Base-by-base conservation (phyloP, 2,329 filamentous ascomycete species). In the Beauveria varroae region DNA sequence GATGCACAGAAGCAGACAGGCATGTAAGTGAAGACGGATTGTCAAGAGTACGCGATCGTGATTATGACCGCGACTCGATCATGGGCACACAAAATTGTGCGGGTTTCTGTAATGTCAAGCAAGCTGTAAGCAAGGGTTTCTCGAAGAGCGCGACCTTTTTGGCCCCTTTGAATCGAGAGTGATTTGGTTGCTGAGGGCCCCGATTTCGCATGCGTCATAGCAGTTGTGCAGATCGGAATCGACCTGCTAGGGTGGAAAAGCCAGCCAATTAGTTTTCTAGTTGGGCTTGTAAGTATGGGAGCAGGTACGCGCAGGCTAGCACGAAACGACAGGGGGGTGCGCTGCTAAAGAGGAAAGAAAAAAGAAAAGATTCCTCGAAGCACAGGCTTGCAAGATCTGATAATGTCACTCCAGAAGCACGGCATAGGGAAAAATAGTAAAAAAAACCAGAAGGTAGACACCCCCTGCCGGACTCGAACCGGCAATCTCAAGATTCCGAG, bases 391-490 rank as follows among this genome's bases (percentile, higher is more conserved):
- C 5, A 28, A 7, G 18, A 28, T 30, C 40, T 14, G 7, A 41
- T 12, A 22, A 41, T 12, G 16, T 20, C 16, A 20, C 5, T n/a
- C 1, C 1, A 16, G 12, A 14, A 16, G 34, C 12, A 37, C 12
- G 34, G 34, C 34, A 37, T 16, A 5, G n/a, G n/a, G n/a, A 26
- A n/a, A 60, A 54, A 41, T 1, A 41, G 24, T 24, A 43, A 51
- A 60, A 61, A 61, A 43, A 3, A 50, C 22, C 9, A 1, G 43
- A 55, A 49, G 41, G 20, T 43, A 16, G 14, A 43, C 58, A 61
- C 58, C 58, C 58, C 58, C 58, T 61, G 58, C 58, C 58, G 58
- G 58, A 61, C 58, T 61, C 58, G 58, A 61, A 61, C 58, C 58
- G 58, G 58, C 58, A 61, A 61, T 61, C 58, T 61, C 58, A 61